Evolutionary conservation across 2,329 filamentous ascomycete genomes (phyloP), one percentile per base, ranked within the genome.

Genomic region (Neofusicoccum sp.): DNA sequence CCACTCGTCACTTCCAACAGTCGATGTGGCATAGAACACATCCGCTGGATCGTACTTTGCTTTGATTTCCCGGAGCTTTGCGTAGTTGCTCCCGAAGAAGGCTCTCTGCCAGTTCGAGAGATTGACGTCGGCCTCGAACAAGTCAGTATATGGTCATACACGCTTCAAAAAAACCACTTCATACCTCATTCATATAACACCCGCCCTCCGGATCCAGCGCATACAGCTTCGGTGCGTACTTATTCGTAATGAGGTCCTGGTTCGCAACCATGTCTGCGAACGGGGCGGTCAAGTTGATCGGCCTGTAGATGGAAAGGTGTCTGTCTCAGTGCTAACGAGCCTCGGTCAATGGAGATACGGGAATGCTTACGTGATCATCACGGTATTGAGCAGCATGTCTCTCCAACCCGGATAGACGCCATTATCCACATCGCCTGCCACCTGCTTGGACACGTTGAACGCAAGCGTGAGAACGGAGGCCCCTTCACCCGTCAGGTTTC

Each of bases 51-150:
- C 70, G 47, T 67, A 72, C 31, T 62, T 64, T 11, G 45, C 64
- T 65, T 73, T 72, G 12, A 71, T 64, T 1, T 34, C 43, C 16
- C 54, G 33, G 37, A 71, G 43, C 56, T 49, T 62, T 1, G 64
- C 52, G 22, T 66, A 72, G 49, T 72, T 71, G 2, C 8, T 31
- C 0, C 71, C 71, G 61, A 65, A 74, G 44, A 72, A 74, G 11
- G 64, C 65, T 12, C 47, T 37, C 58, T 71, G 59, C 69, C 69
- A 74, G 52, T 70, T 67, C 5, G 64, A 62, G 50, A 71, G 65
- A 12, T 66, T 64, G 60, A 70, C 69, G 49, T 73, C 69, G 6
- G 70, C 71, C 56, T 74, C 70, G 56, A 70, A 73, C 45, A 73
- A 56, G 54, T 74, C 22, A 22, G 22, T 22, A 22, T 22, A 22